Conservation (phyloP, 768 basidiomycete species). For the Agaricus subrufescens region DNA sequence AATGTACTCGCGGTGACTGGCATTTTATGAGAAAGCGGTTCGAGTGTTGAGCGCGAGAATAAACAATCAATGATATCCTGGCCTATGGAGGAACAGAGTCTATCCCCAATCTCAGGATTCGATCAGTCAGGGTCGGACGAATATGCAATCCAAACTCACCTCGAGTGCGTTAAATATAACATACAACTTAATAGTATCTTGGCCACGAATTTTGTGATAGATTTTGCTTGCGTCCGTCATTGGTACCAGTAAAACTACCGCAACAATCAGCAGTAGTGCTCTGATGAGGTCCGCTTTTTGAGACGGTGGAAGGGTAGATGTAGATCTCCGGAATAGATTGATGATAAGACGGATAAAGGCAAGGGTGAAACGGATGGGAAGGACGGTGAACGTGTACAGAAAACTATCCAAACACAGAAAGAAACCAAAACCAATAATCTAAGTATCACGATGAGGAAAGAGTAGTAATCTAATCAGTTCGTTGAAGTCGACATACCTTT, state of each 20-base stretch:
- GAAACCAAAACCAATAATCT: constrained; percentile 92
- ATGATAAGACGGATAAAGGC: constrained; percentile 53
- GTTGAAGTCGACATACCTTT: constrained; percentile 56
- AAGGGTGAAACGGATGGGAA: constrained; percentile 81
- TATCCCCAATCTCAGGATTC: constrained; percentile 76
- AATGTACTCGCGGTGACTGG: constrained; percentile 63
- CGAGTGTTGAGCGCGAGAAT: constrained; percentile 89
- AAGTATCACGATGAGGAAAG: neutral
- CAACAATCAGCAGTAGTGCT: constrained; percentile 66
- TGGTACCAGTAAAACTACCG: constrained; percentile 70
- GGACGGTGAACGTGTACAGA: constrained; percentile 95
- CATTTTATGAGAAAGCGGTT: constrained; percentile 58
- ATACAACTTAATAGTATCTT: constrained; percentile 98
- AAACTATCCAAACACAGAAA: constrained; percentile 95
- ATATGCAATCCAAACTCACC: constrained; percentile 40
- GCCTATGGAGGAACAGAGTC: constrained; percentile 92
- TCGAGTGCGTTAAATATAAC: constrained; percentile 99
- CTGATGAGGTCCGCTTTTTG: constrained; percentile 94
- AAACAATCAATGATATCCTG: constrained; percentile 96
- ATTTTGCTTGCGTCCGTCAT: constrained; percentile 96
- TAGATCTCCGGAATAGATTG: constrained; percentile 45
- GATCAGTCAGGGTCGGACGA: neutral
- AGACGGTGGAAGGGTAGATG: constrained; percentile 67
- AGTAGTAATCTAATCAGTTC: neutral
- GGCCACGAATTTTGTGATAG: constrained; percentile 95